Conservation (phyloP, 2,329 filamentous ascomycete genomes). For the Trichoderma sp. region DNA sequence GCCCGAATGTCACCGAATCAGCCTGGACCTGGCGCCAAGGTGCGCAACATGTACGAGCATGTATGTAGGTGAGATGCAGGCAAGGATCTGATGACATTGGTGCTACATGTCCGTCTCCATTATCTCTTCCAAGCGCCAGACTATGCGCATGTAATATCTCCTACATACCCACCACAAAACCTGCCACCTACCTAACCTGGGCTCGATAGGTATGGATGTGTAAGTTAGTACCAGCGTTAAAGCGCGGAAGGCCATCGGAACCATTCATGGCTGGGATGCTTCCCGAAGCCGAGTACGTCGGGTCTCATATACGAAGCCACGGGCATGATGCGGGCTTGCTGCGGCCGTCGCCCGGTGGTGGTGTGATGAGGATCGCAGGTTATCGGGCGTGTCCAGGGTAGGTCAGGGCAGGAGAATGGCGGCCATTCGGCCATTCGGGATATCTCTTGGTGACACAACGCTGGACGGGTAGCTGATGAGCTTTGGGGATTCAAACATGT, state of each 20-base stretch:
- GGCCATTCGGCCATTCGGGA: not conserved
- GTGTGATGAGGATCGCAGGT: not conserved
- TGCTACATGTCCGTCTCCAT: not conserved
- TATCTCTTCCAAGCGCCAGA: not conserved
- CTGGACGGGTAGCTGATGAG: not conserved
- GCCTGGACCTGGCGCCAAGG: not conserved
- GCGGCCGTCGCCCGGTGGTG: not conserved
- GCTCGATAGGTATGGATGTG: not conserved
- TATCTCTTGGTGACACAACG: not conserved
- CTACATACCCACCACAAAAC: not conserved
- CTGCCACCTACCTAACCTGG: not conserved
- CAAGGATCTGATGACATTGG: not conserved
- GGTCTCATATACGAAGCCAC: not conserved
- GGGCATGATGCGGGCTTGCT: not conserved
- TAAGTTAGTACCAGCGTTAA: not conserved
- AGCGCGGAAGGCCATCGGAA: not conserved
- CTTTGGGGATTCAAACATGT: not conserved
- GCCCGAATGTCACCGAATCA: not conserved
- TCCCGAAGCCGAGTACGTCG: not conserved
- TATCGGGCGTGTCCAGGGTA: not conserved
- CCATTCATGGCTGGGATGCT: not conserved
- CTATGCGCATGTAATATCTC: not conserved
- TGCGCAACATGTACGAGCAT: not conserved
- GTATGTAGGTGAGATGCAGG: not conserved
- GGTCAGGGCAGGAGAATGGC: not conserved